A percentile compares a stretch with the other conserved stretches of the same genome.
Conservation (phyloP, 257 asterid genomes). For the Ophiorrhiza pumila region DNA sequence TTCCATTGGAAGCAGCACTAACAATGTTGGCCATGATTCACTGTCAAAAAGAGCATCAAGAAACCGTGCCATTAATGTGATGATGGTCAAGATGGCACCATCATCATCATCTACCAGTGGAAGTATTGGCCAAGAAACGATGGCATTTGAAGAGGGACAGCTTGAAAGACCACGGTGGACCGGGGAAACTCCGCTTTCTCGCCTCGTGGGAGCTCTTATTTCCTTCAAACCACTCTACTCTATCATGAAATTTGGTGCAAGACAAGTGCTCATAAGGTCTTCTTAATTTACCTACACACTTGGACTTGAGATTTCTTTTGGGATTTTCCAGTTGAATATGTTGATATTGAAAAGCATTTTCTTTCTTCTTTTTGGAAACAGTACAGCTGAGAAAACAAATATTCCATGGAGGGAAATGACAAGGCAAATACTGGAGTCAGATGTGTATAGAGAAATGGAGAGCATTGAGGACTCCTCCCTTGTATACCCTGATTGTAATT, state of each 20-base stretch:
- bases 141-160: slow-evolving; percentile 66
- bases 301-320: not conserved
- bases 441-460: slow-evolving; percentile 74
- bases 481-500: slow-evolving; percentile 85
- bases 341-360: not conserved
- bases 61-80: slow-evolving; percentile 17
- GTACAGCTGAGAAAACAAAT: slow-evolving; percentile 91
- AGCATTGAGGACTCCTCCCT: slow-evolving; percentile 55
- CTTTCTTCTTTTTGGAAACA: slow-evolving; percentile 37
- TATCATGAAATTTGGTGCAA: slow-evolving; percentile 75
- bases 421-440: slow-evolving; percentile 72
- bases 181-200: slow-evolving; percentile 82
- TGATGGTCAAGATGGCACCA: slow-evolving; percentile 30
- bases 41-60: slow-evolving; percentile 22
- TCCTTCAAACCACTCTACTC: slow-evolving; percentile 77
- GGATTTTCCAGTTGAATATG: not conserved
- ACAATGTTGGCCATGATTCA: slow-evolving; percentile 18
- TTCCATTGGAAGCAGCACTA: slow-evolving; percentile 16
- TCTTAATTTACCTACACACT: not conserved
- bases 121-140: slow-evolving; percentile 31
- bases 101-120: slow-evolving; percentile 22
- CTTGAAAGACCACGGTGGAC: slow-evolving; percentile 84
- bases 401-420: slow-evolving; percentile 95
- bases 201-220: slow-evolving; percentile 73
- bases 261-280: slow-evolving; percentile 83